Evolutionary conservation across 352 stramenopile genomes (phyloP), one percentile per base, ranked within the genome.

Genomic region (Globisporangium middletonii): DNA sequence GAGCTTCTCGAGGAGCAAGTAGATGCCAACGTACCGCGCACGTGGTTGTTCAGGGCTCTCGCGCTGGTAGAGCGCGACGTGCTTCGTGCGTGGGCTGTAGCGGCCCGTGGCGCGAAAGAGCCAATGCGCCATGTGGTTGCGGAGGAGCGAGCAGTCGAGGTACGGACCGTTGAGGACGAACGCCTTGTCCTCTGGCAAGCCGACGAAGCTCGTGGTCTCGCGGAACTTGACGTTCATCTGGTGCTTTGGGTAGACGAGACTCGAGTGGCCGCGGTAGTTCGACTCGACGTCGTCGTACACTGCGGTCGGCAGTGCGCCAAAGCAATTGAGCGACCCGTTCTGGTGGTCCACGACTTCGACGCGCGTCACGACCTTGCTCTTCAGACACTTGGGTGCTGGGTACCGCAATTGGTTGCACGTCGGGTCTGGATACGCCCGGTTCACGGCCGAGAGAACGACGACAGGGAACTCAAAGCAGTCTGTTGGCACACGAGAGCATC

Each of bases 41-140:
- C 13, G 9, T 8, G 35, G 35, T 23, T 23, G 23, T 23, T 23
- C 23, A 23, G 23, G 23, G 23, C 23, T 23, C 23, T 23, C 23
- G 23, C 35, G 35, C 35, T 41, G 35, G 35, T 15, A 41, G 8
- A 41, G 9, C 35, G 2, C 79, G 77, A 70, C 88, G 88, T 37
- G 83, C 57, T 11, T 62, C 59, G 12, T 79, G 19, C 81, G 80
- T 7, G 83, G 67, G 26, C 80, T 86, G 62, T 91, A 93, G 15
- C 83, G 78, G 28, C 73, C 69, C 8, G 80, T 91, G 18, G 68
- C 62, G 16, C 83, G 83, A 53, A 78, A 93, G 33, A 93, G 45
- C 76, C 77, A 90, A 56, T 93, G 80, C 16, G 80, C 80, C 51
- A 93, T 63, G 63, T 93, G 83, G 66, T 93, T 93, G 50, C 83